Base-by-base conservation (phyloP, 441 rosid genomes). In the Gossypium lobatum region DNA sequence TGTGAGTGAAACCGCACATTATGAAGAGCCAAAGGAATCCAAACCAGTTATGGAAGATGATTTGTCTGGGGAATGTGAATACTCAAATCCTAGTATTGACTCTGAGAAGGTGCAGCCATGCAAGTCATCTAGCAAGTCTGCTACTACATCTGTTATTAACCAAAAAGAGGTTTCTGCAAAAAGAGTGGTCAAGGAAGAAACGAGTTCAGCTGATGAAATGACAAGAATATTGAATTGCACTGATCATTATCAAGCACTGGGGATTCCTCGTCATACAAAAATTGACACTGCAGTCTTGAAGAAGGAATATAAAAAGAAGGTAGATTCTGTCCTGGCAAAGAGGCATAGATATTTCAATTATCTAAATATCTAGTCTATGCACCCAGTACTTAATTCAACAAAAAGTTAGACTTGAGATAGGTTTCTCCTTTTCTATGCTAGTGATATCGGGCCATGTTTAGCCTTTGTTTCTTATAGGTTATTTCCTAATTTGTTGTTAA, bases 281-380 rank as follows among this genome's bases (percentile, higher is more conserved):
- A 75, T 96, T 28, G 97, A 96, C 79, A 75, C 83, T 2, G 73
- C 79, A 6, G 73, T 82, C 68, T 76, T 96, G 86, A 96, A 87
- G 77, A 93, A 86, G 85, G 99, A 96, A 79, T 96, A 96, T 69
- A 84, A 91, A 66, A 96, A 85, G 85, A 93, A 88, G 97, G 99
- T 93, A 61, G 61, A 34, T 63, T 14, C 54, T 46, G 28, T 68
- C 42, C 25, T 37, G 65, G 66, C 61, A 42, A 25, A 25, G 18
- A 37, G 69, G 52, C 60, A n/a, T 55, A 61, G 42, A 8, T 39
- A 28, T 75, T 20, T 60, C n/a, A 53, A 10, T 54, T 31, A 34
- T 54, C 62, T 18, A 70, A 70, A 54, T 18, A 52, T 70, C 62
- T 25, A 50, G 16, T 31, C 23, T 53, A 16, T 6, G 18, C 45